Conservation (phyloP, 2,329 filamentous ascomycete genomes). For the Paraconiothyrium brasiliense region DNA sequence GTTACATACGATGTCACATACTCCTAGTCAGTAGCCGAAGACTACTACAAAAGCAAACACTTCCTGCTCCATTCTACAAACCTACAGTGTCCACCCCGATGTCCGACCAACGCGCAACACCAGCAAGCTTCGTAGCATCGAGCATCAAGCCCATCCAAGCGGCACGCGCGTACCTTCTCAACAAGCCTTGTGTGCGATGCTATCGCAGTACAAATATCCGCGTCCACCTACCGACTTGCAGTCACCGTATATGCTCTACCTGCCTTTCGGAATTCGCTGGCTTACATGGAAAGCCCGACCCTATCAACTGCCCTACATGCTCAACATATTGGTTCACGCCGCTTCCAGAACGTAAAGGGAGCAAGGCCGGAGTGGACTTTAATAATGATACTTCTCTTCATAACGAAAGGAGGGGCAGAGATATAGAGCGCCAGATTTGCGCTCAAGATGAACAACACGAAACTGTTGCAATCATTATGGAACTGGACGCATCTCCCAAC, state of each 20-base stretch:
- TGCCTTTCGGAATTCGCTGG: neutral
- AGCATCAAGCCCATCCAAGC: neutral
- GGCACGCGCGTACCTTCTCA: neutral
- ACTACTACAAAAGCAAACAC: neutral
- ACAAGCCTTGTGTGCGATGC: slow-evolving; percentile 6
- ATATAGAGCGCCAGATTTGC: no score
- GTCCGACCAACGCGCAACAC: neutral
- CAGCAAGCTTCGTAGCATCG: neutral
- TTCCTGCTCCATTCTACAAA: neutral
- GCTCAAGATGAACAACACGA: no score
- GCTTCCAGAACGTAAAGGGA: no score
- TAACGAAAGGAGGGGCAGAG: no score
- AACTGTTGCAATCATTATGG: no score
- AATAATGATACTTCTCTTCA: no score
- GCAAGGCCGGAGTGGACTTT: no score
- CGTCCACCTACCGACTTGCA: slow-evolving; percentile 1
- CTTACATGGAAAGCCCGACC: neutral
- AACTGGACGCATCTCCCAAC: no score
- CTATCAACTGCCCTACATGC: neutral
- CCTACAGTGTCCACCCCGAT: neutral
- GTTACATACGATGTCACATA: neutral
- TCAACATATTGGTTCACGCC: slow-evolving; percentile 4
- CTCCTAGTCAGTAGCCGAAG: neutral
- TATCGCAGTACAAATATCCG: slow-evolving; percentile 6
- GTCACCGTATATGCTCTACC: slow-evolving; percentile 5